phyloP scores from a whole-genome alignment of 306 rosid genomes.

The Lathyrus aphaca region DNA sequence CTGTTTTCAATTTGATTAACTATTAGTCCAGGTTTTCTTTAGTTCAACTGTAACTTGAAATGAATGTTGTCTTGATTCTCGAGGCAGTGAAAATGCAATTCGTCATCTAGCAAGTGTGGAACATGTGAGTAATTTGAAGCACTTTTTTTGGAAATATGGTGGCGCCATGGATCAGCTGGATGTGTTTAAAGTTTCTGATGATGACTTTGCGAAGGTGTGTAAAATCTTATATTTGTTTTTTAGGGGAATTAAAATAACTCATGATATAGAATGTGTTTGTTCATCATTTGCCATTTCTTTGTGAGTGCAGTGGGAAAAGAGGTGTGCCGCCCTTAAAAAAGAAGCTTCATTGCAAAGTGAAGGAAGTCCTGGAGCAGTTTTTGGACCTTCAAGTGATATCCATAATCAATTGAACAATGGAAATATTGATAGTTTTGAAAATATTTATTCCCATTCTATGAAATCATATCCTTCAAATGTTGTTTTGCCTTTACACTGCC shows the following conservation, averaged over 20 bases:
- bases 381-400: slow-evolving; percentile 84
- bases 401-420: slow-evolving; percentile 70
- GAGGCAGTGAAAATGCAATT: slow-evolving; percentile 69
- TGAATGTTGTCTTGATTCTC: slow-evolving; percentile 6
- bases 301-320: slow-evolving; percentile 84
- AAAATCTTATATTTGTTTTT: slow-evolving; percentile 1
- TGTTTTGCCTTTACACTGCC: slow-evolving; percentile 89
- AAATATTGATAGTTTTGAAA: slow-evolving; percentile 69
- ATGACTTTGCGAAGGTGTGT: slow-evolving; percentile 68
- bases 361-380: slow-evolving; percentile 40
- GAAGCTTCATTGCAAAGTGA: slow-evolving; percentile 48
- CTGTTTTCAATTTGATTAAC: neutral
- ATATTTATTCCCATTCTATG: slow-evolving; percentile 58
- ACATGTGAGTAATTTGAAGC: slow-evolving; percentile 84
- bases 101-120: slow-evolving; percentile 68
- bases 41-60: slow-evolving; percentile 13
- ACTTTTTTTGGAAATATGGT: slow-evolving; percentile 83
- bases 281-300: slow-evolving; percentile 36
- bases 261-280: slow-evolving; percentile 11
- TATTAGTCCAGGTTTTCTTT: slow-evolving; percentile 3
- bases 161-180: slow-evolving; percentile 55
- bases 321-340: slow-evolving; percentile 48
- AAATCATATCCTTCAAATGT: slow-evolving; percentile 63
- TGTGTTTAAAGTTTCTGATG: slow-evolving; percentile 56
- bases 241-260: neutral